These are phyloP conservation scores for Primulina tabacum DNA, from an alignment of 257 asterid species.

Conservation along the genomic window DNA sequence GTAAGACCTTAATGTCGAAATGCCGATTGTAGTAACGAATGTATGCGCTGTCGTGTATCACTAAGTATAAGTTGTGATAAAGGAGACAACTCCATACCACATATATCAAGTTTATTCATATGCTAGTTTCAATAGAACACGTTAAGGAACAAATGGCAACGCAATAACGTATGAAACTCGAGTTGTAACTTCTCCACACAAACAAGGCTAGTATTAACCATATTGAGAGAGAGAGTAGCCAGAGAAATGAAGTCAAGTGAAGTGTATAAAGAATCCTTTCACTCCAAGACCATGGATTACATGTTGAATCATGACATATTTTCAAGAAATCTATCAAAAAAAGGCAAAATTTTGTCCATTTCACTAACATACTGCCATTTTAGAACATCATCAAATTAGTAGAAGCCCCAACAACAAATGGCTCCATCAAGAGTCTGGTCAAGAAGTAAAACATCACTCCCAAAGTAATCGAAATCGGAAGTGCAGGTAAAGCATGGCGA, in stretches of 20 bases:
- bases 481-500: conserved; percentile 91
- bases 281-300: conserved; percentile 20
- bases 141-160: too few species aligned
- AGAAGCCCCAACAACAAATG: conserved; percentile 86
- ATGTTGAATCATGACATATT: conserved; percentile 15
- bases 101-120: too few species aligned
- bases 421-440: conserved; percentile 90
- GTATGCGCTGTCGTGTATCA: too few species aligned
- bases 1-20: too few species aligned
- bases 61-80: too few species aligned
- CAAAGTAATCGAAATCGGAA: conserved; percentile 79
- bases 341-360: conserved; percentile 1
- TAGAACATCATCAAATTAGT: conserved; percentile 86
- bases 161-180: too few species aligned
- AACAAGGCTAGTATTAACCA: background rate
- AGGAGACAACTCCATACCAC: too few species aligned
- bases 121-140: too few species aligned
- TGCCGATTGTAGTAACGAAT: too few species aligned
- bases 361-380: conserved; percentile 17
- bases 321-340: conserved; percentile 20
- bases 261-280: conserved; percentile 13
- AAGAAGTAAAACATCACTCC: conserved; percentile 88
- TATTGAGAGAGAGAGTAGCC: conserved; percentile 1
- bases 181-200: too few species aligned
- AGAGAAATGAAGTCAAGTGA: conserved; percentile 12